Conservation (phyloP, 441 rosid species). For the Adansonia grandidieri region DNA sequence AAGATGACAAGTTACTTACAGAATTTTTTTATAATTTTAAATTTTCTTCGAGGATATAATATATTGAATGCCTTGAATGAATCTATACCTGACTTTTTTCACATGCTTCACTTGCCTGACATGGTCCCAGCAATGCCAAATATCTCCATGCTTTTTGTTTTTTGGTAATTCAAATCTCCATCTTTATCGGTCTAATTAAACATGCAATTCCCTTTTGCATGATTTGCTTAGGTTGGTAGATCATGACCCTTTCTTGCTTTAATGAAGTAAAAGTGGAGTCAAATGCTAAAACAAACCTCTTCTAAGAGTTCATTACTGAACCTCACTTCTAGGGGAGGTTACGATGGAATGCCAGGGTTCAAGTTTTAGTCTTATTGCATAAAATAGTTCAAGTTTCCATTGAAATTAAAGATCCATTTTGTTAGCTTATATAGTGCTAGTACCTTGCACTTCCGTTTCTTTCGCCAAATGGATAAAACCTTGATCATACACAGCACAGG, state of each 20-base stretch:
- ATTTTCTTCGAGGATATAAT: constrained; percentile 25
- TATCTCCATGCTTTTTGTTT: constrained; percentile 5
- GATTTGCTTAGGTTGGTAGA: neutral
- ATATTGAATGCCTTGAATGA: constrained; percentile 23
- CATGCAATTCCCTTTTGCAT: constrained; percentile 22
- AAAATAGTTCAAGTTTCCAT: constrained; percentile 12
- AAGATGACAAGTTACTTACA: constrained; percentile 30
- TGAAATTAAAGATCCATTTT: neutral
- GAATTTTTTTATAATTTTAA: neutral
- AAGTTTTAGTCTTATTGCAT: neutral
- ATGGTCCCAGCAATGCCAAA: constrained; percentile 34
- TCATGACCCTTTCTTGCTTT: neutral
- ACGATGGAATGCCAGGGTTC: constrained; percentile 12
- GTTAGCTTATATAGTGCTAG: neutral
- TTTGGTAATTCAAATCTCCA: constrained; percentile 6
- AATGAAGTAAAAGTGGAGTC: neutral
- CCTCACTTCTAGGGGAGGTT: neutral
- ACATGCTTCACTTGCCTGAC: constrained; percentile 38
- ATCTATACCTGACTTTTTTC: constrained; percentile 38
- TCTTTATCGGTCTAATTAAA: neutral
- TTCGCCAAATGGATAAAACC: neutral
- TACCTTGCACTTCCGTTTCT: neutral
- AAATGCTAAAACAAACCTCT: constrained; percentile 6
- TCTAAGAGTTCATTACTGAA: constrained; percentile 10
- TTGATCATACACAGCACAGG: neutral